phyloP scores from a whole-genome alignment of 2,329 filamentous ascomycete genomes.

The Purpureocillium lavendulum region DNA sequence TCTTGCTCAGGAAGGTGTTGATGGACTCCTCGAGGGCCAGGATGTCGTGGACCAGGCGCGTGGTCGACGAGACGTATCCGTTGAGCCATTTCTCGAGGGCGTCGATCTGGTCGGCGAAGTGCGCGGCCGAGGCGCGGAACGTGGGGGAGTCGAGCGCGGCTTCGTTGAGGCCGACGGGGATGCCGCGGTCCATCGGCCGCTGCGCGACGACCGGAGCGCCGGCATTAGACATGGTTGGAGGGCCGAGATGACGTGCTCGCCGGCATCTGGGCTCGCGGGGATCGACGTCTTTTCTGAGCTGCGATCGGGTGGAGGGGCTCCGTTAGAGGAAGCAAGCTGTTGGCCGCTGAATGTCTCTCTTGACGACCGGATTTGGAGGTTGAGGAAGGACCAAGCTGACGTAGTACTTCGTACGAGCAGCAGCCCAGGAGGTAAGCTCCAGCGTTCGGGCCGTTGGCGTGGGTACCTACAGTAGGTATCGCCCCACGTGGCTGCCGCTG shows the following conservation, averaged over 20 bases:
- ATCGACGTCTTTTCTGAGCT: no score
- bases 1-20: constrained; percentile 65
- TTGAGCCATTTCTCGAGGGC: constrained; percentile 87
- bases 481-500: no score
- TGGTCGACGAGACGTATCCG: constrained; percentile 43
- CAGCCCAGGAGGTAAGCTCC: no score
- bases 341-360: not conserved
- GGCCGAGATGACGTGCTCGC: not conserved
- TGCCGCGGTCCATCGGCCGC: constrained; percentile 26
- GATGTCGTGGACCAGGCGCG: constrained; percentile 53
- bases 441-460: no score
- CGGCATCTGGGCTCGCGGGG: constrained; percentile 3
- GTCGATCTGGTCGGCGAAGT: constrained; percentile 90
- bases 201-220: constrained; percentile 11
- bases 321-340: not conserved
- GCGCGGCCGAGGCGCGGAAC: constrained; percentile 77
- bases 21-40: constrained; percentile 71
- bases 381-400: no score
- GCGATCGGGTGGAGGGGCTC: no score
- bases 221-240: constrained; percentile 12
- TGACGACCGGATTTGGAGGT: no score
- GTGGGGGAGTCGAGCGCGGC: constrained; percentile 93
- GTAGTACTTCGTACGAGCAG: no score
- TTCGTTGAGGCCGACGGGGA: constrained; percentile 84
- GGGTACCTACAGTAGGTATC: no score